These are phyloP conservation scores for Calonectria pauciramosa DNA, from an alignment of 2,329 filamentous ascomycete species.

Conservation along the genomic window DNA sequence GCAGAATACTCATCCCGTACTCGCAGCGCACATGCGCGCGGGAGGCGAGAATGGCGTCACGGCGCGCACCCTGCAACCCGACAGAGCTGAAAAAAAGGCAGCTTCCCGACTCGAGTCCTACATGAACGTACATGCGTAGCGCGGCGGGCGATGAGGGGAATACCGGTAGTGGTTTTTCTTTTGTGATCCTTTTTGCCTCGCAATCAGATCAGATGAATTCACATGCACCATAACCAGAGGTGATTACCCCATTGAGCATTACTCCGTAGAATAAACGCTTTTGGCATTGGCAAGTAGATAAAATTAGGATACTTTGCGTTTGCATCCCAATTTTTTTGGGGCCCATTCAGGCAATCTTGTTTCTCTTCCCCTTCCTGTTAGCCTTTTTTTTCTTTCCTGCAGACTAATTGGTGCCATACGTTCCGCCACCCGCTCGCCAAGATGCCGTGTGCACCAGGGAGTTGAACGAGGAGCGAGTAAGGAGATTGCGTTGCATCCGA, in stretches of 20 bases:
- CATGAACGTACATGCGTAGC: constrained; percentile 27
- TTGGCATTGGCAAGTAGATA: neutral
- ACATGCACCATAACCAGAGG: too few species aligned
- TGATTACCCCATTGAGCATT: neutral
- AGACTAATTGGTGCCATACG: neutral
- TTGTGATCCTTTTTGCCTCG: neutral
- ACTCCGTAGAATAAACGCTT: neutral
- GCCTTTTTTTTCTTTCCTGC: neutral
- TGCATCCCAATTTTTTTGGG: neutral
- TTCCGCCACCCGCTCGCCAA: constrained; percentile 14
- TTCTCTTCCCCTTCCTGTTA: neutral
- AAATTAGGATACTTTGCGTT: neutral
- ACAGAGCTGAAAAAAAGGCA: constrained; percentile 38
- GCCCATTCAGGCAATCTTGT: neutral
- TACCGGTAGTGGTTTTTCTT: neutral
- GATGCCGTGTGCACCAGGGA: constrained; percentile 10
- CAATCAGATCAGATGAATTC: neutral
- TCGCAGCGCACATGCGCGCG: constrained; percentile 26
- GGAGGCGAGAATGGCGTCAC: constrained; percentile 38
- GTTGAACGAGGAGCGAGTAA: constrained; percentile 12
- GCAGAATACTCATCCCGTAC: constrained; percentile 2
- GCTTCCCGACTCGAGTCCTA: constrained; percentile 27
- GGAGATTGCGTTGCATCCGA: constrained; percentile 42
- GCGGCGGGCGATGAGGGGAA: neutral
- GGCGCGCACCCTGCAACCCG: constrained; percentile 26